Evolutionary conservation across 441 rosid species (phyloP).

Genomic region (Rhodomyrtus psidioides): DNA sequence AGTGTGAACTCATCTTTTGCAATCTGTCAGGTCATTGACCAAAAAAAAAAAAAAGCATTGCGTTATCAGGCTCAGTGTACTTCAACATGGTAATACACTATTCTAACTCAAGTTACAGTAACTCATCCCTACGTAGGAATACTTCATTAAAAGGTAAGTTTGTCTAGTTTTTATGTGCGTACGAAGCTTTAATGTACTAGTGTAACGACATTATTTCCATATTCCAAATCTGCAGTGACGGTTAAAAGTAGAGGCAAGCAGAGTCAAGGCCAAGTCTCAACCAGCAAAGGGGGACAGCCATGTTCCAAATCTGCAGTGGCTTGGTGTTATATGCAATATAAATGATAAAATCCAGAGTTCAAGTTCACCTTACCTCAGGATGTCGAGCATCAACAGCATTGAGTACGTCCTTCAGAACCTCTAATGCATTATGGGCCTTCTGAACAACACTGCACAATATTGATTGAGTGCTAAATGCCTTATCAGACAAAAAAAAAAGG

Average conservation of each 20-base stretch:
- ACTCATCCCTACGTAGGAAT: neutral
- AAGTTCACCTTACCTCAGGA: constrained; percentile 52
- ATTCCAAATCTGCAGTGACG: neutral
- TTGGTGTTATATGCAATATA: neutral
- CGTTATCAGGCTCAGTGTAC: neutral
- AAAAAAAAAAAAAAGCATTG: neutral
- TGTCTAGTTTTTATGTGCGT: neutral
- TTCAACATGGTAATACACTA: neutral
- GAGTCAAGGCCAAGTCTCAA: too few relatives aligned
- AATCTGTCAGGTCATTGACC: constrained; percentile 35
- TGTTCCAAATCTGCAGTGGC: neutral
- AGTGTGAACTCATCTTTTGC: constrained; percentile 91
- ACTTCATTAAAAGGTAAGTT: neutral
- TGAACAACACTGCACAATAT: constrained; percentile 60
- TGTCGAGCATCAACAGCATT: constrained; percentile 81
- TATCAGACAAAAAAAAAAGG: neutral
- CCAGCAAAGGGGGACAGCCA: neutral
- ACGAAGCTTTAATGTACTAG: neutral
- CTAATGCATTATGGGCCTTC: constrained; percentile 81
- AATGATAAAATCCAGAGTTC: neutral
- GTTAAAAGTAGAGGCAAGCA: too few relatives aligned
- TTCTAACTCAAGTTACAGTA: neutral
- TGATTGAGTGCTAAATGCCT: neutral
- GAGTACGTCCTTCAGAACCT: constrained; percentile 90
- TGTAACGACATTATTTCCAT: neutral